Percentiles rank a stretch among this genome's conserved stretches.
Conservation (phyloP, 768 basidiomycete species). For the Nevesoporus exiguus region DNA sequence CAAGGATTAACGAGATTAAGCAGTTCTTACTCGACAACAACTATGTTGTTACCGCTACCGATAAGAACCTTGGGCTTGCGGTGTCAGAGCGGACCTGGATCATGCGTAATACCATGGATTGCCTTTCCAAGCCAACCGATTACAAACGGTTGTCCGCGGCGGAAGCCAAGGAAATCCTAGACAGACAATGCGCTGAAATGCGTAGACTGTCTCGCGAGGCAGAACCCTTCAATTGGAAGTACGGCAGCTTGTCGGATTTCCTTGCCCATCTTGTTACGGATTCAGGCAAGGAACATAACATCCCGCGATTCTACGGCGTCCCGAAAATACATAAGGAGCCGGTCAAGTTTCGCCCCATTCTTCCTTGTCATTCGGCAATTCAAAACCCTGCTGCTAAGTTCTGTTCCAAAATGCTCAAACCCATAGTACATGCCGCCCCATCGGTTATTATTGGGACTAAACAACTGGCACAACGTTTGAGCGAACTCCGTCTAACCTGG, state of each 20-base stretch:
- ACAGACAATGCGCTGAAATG: neutral
- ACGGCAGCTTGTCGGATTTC: neutral
- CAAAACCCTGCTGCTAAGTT: neutral
- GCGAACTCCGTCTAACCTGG: neutral
- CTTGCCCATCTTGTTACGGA: neutral
- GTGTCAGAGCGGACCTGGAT: neutral
- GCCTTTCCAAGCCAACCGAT: too few relatives aligned
- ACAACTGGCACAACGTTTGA: slow-evolving; percentile 15
- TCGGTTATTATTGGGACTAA: slow-evolving; percentile 5
- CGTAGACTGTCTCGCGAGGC: neutral
- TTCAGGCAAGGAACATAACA: neutral
- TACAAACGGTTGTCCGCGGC: too few relatives aligned
- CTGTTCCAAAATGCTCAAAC: slow-evolving; percentile 9
- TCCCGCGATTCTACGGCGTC: slow-evolving; percentile 10
- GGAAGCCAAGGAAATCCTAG: neutral
- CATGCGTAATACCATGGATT: neutral
- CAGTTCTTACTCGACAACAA: neutral
- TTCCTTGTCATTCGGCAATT: neutral
- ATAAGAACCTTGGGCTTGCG: neutral
- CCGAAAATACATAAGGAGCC: slow-evolving; percentile 16
- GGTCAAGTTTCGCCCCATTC: neutral
- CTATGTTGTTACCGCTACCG: neutral
- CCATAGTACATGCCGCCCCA: neutral
- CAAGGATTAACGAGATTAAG: neutral
- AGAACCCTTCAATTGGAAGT: neutral